A percentile compares a stretch with the other conserved stretches of the same genome.
phyloP scores from a whole-genome alignment of 83 land plant species.

The Isoetes engelmannii region DNA sequence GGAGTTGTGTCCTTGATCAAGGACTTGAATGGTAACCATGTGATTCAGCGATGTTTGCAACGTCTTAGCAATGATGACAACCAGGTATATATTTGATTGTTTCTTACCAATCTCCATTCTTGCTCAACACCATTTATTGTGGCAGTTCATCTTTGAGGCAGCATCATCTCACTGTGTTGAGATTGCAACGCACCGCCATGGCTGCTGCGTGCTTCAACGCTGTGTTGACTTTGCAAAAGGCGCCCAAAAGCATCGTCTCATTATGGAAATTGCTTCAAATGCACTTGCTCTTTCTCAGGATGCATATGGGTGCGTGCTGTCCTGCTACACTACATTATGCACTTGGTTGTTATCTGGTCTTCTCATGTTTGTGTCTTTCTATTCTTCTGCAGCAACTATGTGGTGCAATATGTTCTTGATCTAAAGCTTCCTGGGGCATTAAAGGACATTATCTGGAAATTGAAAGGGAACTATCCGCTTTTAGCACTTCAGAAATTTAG shows the following conservation, averaged over 20 bases:
- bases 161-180: slow-evolving; percentile 53
- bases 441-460: slow-evolving; percentile 37
- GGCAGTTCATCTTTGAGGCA: slow-evolving; percentile 59
- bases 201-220: slow-evolving; percentile 62
- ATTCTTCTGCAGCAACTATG: slow-evolving; percentile 59
- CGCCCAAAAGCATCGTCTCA: slow-evolving; percentile 34
- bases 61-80: slow-evolving; percentile 40
- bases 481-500: slow-evolving; percentile 59
- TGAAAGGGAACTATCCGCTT: slow-evolving; percentile 46
- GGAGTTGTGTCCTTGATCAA: slow-evolving; percentile 37
- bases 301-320: slow-evolving; percentile 45
- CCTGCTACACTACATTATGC: too few relatives aligned
- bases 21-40: slow-evolving; percentile 56
- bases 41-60: slow-evolving; percentile 39
- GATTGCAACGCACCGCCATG: slow-evolving; percentile 59
- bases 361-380: too few relatives aligned
- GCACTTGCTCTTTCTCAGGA: slow-evolving; percentile 56
- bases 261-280: slow-evolving; percentile 39
- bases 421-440: slow-evolving; percentile 44
- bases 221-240: slow-evolving; percentile 49
- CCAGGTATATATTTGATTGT: slow-evolving; percentile 26
- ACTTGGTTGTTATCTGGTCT: too few relatives aligned
- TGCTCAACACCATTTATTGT: background rate
- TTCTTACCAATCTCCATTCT: background rate
- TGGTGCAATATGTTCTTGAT: slow-evolving; percentile 58